Percentiles rank a stretch among this genome's conserved stretches.
phyloP scores from a whole-genome alignment of 169 alveolate genomes.

The Cystoisospora suis region DNA sequence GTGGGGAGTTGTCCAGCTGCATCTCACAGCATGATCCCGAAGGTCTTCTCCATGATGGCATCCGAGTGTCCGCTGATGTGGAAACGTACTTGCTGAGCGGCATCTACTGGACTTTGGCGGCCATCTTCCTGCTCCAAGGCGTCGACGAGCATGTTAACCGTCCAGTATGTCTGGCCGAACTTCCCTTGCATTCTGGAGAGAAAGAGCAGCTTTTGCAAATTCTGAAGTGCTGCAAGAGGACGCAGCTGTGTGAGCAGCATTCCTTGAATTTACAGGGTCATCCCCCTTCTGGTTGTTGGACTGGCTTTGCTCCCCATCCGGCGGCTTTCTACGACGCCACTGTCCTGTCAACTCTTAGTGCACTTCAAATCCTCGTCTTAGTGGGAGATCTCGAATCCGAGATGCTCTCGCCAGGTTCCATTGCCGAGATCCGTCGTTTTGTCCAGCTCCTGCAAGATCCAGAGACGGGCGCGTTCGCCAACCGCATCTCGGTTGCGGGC shows the following conservation, averaged over 20 bases:
- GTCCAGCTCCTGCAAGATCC: not conserved
- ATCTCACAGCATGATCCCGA: too few relatives aligned
- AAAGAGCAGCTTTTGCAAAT: too few relatives aligned
- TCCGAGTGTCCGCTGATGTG: not conserved
- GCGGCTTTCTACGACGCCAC: not conserved
- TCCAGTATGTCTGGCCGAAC: too few relatives aligned
- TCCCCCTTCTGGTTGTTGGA: not conserved
- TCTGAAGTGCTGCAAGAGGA: too few relatives aligned
- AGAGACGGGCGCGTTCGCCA: not conserved
- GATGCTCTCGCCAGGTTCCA: not conserved
- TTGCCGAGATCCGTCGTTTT: not conserved
- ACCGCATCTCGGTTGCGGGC: not conserved
- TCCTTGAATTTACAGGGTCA: too few relatives aligned
- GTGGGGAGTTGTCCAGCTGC: too few relatives aligned
- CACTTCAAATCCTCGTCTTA: not conserved
- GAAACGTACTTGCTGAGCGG: constrained; percentile 13
- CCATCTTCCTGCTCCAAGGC: not conserved
- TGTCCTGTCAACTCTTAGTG: not conserved
- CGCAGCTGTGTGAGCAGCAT: too few relatives aligned
- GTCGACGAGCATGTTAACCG: not conserved
- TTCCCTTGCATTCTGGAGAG: too few relatives aligned
- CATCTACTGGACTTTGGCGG: constrained; percentile 9
- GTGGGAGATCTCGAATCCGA: too few relatives aligned
- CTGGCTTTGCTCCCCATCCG: constrained; percentile 17
- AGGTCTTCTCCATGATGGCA: too few relatives aligned